Conservation (phyloP, 345 rosid species). For the Eutrema heterophyllum region DNA sequence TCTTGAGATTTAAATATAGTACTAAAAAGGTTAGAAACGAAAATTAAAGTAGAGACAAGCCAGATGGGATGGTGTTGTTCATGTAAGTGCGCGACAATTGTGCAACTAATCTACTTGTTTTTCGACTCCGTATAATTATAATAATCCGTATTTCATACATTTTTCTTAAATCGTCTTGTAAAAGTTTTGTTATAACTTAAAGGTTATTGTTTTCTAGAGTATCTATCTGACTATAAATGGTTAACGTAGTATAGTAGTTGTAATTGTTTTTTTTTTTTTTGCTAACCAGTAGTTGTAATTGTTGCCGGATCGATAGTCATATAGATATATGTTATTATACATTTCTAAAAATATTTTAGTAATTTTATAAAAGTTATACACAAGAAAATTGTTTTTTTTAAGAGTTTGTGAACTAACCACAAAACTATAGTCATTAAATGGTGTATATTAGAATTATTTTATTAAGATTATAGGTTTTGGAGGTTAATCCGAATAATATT, state of each 20-base stretch:
- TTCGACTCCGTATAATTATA: background rate
- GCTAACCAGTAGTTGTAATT: background rate
- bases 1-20: background rate
- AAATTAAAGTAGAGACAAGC: slow-evolving; percentile 31
- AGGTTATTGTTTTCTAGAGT: background rate
- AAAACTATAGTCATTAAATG: no score
- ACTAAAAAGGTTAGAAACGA: slow-evolving; percentile 1
- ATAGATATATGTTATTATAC: background rate
- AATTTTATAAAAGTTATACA: no score
- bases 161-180: background rate
- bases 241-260: background rate
- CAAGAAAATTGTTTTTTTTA: no score
- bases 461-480: no score
- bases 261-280: background rate
- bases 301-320: background rate
- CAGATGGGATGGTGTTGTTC: slow-evolving; percentile 28
- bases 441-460: no score
- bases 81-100: slow-evolving; percentile 31
- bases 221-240: background rate
- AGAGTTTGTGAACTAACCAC: no score
- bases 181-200: background rate
- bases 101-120: slow-evolving; percentile 25
- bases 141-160: background rate
- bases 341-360: background rate
- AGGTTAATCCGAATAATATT: no score